These are phyloP conservation scores for Vigna unguiculata DNA, from an alignment of 306 rosid species.

Conservation along the genomic window DNA sequence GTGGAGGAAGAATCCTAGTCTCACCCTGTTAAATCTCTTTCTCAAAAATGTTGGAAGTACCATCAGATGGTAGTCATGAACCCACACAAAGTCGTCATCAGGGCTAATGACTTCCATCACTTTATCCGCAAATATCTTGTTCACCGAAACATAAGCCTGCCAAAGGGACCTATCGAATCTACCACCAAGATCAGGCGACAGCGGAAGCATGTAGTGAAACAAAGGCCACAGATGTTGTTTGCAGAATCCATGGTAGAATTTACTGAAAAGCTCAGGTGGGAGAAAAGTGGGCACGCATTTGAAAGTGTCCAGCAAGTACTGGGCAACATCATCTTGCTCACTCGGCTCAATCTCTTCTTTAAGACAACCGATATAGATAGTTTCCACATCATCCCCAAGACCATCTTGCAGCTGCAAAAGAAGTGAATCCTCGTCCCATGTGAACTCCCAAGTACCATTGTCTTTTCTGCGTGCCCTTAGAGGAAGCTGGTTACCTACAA, in stretches of 20 bases:
- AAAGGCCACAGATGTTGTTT: slow-evolving; percentile 90
- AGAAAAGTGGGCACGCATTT: slow-evolving; percentile 86
- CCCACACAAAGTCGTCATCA: slow-evolving; percentile 70
- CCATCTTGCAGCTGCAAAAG: slow-evolving; percentile 93
- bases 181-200: slow-evolving; percentile 87
- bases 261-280: slow-evolving; percentile 77
- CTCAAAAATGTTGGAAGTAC: slow-evolving; percentile 92
- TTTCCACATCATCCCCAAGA: slow-evolving; percentile 85
- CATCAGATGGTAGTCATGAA: slow-evolving; percentile 95
- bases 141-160: slow-evolving; percentile 92
- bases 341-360: slow-evolving; percentile 71
- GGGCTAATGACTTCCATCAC: slow-evolving; percentile 87
- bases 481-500: slow-evolving; percentile 92
- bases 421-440: slow-evolving; percentile 92
- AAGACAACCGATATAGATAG: slow-evolving; percentile 80
- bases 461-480: slow-evolving; percentile 56
- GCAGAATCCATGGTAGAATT: slow-evolving; percentile 93
- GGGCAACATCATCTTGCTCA: slow-evolving; percentile 91
- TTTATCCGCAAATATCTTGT: slow-evolving; percentile 94
- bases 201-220: slow-evolving; percentile 93
- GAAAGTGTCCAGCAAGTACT: slow-evolving; percentile 73
- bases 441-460: slow-evolving; percentile 69
- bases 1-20: slow-evolving; percentile 57
- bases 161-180: slow-evolving; percentile 82
- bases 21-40: slow-evolving; percentile 54